Evolutionary conservation across 345 rosid genomes (phyloP), one percentile per base, ranked within the genome.

Genomic region (Isatis tinctoria): DNA sequence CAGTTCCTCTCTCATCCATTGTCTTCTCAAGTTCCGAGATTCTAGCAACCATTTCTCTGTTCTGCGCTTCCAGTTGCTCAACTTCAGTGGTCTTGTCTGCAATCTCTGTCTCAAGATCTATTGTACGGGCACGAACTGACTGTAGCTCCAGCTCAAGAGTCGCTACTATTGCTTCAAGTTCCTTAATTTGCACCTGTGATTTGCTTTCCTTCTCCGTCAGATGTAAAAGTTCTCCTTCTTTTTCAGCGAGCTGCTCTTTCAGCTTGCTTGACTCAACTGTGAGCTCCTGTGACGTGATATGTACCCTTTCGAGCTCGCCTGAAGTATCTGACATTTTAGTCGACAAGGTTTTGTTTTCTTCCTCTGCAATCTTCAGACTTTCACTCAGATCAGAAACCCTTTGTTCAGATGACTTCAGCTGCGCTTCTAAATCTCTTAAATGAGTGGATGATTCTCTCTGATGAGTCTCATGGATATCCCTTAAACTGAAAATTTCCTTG

Each of bases 371-470:
- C 40, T 73, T 80, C 79, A 57, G 85, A 82, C 70, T 81, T 82
- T 51, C 84, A 59, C 82, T 87, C 83, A 72, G 76, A 54, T 78
- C 86, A 77, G 57, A 83, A 72, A 74, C 75, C 62, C 53, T 80
- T 65, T 77, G 84, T 74, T 84, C 87, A 17, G 87, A 74, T 62
- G 88, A 86, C 81, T 91, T 90, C 41, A 85, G 75, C 22, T 62
- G 53, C 13, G 44, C 32, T 57, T 76, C 75, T 36, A 73, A 43
- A 28, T 65, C 70, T 27, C 43, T 76, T 39, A 79, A 27, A 24
- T 37, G 64, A 69, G 79, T 80, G 53, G 90, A 85, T 36, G 87
- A 78, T 65, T 87, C 85, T 68, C 70, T 80, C 60, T 79, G 80
- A 74, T 75, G 86, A 62, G 69, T 80, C 88, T 87, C 86, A 47